phyloP scores from a whole-genome alignment of 148 eudicot species.

The Rhododendron williamsianum region DNA sequence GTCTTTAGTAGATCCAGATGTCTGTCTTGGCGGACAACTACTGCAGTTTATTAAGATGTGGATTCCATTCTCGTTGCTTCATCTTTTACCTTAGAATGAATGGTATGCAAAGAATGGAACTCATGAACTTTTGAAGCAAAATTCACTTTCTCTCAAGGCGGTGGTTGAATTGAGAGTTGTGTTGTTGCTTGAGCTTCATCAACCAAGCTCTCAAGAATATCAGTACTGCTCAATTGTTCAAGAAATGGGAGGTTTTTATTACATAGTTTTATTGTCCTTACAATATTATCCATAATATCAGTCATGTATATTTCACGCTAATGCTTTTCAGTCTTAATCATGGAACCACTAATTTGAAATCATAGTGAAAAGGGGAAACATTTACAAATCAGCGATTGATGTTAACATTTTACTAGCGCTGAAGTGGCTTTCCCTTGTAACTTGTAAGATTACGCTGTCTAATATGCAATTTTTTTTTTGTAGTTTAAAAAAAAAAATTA shows the following conservation, averaged over 20 bases:
- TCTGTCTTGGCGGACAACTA: neutral
- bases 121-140: neutral
- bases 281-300: neutral
- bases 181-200: slow-evolving; percentile 18
- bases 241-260: slow-evolving; percentile 16
- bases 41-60: neutral
- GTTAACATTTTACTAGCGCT: neutral
- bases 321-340: neutral
- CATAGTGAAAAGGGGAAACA: neutral
- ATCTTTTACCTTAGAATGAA: slow-evolving; percentile 2
- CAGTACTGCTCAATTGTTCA: slow-evolving; percentile 13
- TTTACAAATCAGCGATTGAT: neutral
- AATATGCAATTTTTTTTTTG: neutral
- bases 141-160: neutral
- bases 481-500: no score
- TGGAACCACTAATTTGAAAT: neutral
- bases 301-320: neutral
- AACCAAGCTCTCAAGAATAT: slow-evolving; percentile 12
- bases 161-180: slow-evolving; percentile 8
- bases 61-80: neutral
- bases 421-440: neutral
- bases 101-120: neutral
- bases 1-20: slow-evolving; percentile 5
- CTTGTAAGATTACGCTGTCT: neutral
- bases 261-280: neutral